Evolutionary conservation across 1,284 basidiomycete species (phyloP).

Genomic region (Neotropicomus parvogracilis): DNA sequence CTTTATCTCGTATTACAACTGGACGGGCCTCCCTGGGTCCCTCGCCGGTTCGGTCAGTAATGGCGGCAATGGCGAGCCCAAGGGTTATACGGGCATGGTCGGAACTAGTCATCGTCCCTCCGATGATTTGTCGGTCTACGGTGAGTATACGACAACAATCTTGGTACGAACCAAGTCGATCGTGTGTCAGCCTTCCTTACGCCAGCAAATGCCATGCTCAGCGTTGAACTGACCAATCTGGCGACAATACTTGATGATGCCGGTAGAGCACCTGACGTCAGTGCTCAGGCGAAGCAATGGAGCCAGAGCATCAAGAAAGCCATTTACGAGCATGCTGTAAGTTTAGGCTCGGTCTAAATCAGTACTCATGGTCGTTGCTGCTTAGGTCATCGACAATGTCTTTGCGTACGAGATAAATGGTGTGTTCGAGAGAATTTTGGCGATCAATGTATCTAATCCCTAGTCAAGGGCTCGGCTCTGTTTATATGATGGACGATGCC

Average conservation of each 20-base stretch:
- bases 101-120: slow-evolving; percentile 75
- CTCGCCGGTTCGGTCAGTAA: slow-evolving; percentile 60
- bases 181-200: slow-evolving; percentile 57
- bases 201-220: slow-evolving; percentile 77
- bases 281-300: slow-evolving; percentile 53
- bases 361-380: slow-evolving; percentile 1
- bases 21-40: slow-evolving; percentile 65
- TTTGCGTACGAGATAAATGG: slow-evolving; percentile 80
- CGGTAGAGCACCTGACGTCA: slow-evolving; percentile 47
- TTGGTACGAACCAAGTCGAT: not conserved
- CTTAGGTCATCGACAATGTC: slow-evolving; percentile 55
- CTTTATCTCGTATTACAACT: slow-evolving; percentile 74
- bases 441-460: not conserved
- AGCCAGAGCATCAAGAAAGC: slow-evolving; percentile 59
- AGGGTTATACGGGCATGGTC: slow-evolving; percentile 60
- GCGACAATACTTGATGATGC: slow-evolving; percentile 56
- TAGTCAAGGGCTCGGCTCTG: slow-evolving; percentile 52
- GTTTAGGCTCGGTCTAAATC: slow-evolving; percentile 15
- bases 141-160: slow-evolving; percentile 35
- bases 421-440: slow-evolving; percentile 23
- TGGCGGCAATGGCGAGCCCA: slow-evolving; percentile 65
- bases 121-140: slow-evolving; percentile 67
- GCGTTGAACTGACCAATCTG: slow-evolving; percentile 62
- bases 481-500: slow-evolving; percentile 78
- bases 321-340: slow-evolving; percentile 61